phyloP scores from a whole-genome alignment of 306 rosid species.

The Cyclanthera cordifolia region DNA sequence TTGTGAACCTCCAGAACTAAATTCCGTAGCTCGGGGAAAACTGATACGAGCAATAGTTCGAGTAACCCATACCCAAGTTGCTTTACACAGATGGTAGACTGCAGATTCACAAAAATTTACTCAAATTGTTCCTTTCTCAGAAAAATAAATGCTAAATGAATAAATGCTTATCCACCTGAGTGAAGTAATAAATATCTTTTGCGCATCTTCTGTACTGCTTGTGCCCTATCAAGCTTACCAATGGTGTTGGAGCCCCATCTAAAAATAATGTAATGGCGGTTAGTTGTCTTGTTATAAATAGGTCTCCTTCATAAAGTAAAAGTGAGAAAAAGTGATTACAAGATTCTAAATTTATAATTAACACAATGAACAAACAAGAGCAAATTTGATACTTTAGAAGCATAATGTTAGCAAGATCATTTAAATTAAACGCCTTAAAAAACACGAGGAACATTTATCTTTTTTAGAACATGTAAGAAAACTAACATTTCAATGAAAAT shows the following conservation, averaged over 20 bases:
- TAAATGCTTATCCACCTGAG: constrained; percentile 50
- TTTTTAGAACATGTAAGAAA: neutral
- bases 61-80: constrained; percentile 73
- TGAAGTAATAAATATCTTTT: constrained; percentile 76
- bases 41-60: constrained; percentile 53
- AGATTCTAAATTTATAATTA: neutral
- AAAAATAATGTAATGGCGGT: constrained; percentile 17
- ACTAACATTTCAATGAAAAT: neutral
- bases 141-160: constrained; percentile 8
- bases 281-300: neutral
- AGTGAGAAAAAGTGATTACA: neutral
- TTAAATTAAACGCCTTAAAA: neutral
- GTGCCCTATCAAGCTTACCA: constrained; percentile 78
- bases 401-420: neutral
- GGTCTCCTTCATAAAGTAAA: neutral
- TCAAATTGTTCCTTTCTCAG: constrained; percentile 13
- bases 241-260: constrained; percentile 87
- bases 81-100: constrained; percentile 76
- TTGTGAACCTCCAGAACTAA: constrained; percentile 51
- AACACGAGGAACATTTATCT: neutral
- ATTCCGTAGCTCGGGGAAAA: constrained; percentile 75
- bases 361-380: neutral
- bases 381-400: neutral
- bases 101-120: constrained; percentile 15
- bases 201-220: constrained; percentile 88